Percentiles rank a stretch among this genome's conserved stretches.
Evolutionary conservation across 2,329 filamentous ascomycete genomes (phyloP).

Genomic region (Alternaria brassicicola): DNA sequence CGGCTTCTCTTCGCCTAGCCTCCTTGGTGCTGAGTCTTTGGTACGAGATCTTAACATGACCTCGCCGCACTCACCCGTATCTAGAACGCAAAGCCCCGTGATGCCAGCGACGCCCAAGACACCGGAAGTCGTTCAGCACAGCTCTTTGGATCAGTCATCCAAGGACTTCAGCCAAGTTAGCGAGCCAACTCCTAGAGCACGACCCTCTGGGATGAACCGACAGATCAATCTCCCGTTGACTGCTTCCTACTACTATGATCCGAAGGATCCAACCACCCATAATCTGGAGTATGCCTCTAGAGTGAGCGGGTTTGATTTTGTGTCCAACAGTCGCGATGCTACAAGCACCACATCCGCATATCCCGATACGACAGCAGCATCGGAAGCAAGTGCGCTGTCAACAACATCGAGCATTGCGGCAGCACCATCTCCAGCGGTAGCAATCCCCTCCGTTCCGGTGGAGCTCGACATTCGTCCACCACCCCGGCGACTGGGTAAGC

Average conservation of each 20-base stretch:
- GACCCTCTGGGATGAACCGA: conserved; percentile 46
- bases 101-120: conserved; percentile 50
- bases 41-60: conserved; percentile 58
- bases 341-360: conserved; percentile 29
- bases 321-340: conserved; percentile 25
- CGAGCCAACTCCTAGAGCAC: conserved; percentile 48
- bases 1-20: conserved; percentile 47
- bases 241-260: conserved; percentile 54
- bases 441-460: conserved; percentile 29
- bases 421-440: conserved; percentile 24
- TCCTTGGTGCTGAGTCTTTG: conserved; percentile 56
- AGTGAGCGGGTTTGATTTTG: conserved; percentile 54
- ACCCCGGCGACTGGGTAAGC: conserved; percentile 62
- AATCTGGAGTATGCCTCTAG: conserved; percentile 54
- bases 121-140: conserved; percentile 44
- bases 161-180: conserved; percentile 40
- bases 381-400: conserved; percentile 25
- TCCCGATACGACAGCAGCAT: conserved; percentile 38
- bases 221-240: conserved; percentile 54
- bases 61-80: conserved; percentile 50
- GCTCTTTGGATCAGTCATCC: conserved; percentile 34
- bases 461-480: conserved; percentile 48
- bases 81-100: conserved; percentile 42
- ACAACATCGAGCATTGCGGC: conserved; percentile 20
- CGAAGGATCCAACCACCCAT: conserved; percentile 53